These are phyloP conservation scores for Aspergillus sojae DNA, from an alignment of 2,329 filamentous ascomycete species.

Conservation along the genomic window DNA sequence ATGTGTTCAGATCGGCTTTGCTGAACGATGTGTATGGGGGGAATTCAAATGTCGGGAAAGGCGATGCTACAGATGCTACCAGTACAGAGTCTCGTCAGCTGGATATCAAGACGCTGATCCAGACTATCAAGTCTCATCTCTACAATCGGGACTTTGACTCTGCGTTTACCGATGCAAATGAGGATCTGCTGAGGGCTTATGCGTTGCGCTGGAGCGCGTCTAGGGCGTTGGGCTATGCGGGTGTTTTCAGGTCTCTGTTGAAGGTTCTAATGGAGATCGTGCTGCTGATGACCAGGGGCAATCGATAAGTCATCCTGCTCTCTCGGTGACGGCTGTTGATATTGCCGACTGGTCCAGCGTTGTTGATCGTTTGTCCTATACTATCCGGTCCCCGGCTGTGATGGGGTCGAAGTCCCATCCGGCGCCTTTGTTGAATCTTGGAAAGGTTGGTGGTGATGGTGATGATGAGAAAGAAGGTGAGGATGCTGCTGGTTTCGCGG, in stretches of 20 bases:
- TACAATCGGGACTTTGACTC: constrained; percentile 80
- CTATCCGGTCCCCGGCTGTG: constrained; percentile 50
- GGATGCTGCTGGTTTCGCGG: constrained; percentile 22
- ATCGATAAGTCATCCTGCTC: constrained; percentile 1
- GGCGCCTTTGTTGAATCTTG: constrained; percentile 28
- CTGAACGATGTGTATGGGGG: constrained; percentile 43
- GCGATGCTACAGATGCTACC: constrained; percentile 1
- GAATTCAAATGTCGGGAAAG: neutral
- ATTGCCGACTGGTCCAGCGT: constrained; percentile 75
- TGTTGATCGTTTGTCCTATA: constrained; percentile 58
- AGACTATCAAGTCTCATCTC: constrained; percentile 82
- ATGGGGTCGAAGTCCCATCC: constrained; percentile 30
- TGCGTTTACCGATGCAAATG: constrained; percentile 68
- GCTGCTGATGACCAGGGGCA: neutral
- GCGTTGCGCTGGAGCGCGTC: constrained; percentile 89
- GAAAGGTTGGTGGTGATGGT: constrained; percentile 8
- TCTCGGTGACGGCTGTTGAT: constrained; percentile 71
- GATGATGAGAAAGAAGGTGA: neutral
- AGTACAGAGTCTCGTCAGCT: constrained; percentile 13
- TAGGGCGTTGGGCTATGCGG: constrained; percentile 78
- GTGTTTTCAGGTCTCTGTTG: constrained; percentile 52
- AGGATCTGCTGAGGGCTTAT: constrained; percentile 77
- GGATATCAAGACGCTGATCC: constrained; percentile 60
- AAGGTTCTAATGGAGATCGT: constrained; percentile 17
- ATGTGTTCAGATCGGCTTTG: constrained; percentile 72